Evolutionary conservation across 805 yeast genomes (phyloP), one percentile per base, ranked within the genome.

Genomic region (Myxozyma udenii): DNA sequence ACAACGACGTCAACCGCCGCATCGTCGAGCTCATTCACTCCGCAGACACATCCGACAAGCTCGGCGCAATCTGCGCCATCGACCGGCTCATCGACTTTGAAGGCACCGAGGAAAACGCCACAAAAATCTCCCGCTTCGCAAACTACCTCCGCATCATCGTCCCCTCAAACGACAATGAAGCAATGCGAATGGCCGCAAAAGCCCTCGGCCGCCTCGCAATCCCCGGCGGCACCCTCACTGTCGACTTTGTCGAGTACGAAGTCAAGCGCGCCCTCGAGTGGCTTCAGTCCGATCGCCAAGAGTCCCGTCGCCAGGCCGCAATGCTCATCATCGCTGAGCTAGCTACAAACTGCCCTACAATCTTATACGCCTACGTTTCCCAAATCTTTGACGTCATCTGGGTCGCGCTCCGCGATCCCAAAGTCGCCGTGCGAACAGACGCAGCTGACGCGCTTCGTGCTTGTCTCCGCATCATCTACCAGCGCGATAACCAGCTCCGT

Each of bases 41-140:
- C 3, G 75, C 81, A 6, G 91, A 85, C 59, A 70, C 82, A 4
- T 68, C 76, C 25, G 89, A 85, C 57, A 83, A 87, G 57, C 74
- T 90, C 33, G 98, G 97, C 18, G 98, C 96, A 39, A 84, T 91
- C 28, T 78, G 88, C 21, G 97, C 97, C 11, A 85, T 91, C 50
- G 93, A 87, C 67, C 82, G 93, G 1, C 76, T 91, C 54, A 86
- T 91, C 47, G 93, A 86, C 51, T 82, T 87, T 62, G 90, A 88
- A 58, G 82, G 87, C 7, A 88, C 87, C 18, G 80, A 80, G 19
- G 96, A 89, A 61, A 78, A 84, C 57, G 87, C 95, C 21, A 87
- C 87, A 50, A 90, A 87, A 68, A 86, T 95, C 2, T 87, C 96
- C 4, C 75, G 98, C 53, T 81, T 87, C 65, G 91, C 95, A n/a